A percentile compares a stretch with the other conserved stretches of the same genome.
Conservation (phyloP, 2,329 filamentous ascomycete genomes). For the Sodiomyces alkalinus region DNA sequence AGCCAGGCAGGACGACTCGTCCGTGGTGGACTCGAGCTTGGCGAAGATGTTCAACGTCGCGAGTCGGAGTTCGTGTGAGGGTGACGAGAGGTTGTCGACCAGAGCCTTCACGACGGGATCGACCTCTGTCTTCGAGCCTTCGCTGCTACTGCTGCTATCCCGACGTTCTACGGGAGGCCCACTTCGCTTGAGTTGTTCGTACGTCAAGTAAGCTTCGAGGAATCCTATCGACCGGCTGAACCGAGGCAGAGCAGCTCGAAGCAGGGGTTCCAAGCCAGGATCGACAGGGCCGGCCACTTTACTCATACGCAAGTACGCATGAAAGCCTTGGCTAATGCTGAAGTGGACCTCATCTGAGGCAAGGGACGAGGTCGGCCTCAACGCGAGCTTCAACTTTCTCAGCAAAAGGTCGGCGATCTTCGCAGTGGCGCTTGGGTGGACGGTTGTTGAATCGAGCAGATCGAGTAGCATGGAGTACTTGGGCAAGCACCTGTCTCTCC, state of each 20-base stretch:
- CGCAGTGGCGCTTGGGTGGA: constrained; percentile 51
- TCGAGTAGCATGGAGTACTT: constrained; percentile 54
- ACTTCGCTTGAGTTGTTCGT: constrained; percentile 24
- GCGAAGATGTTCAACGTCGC: constrained; percentile 59
- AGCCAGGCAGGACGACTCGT: constrained; percentile 34
- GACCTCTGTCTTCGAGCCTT: constrained; percentile 28
- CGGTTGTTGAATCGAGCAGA: constrained; percentile 43
- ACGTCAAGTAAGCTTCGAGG: constrained; percentile 45
- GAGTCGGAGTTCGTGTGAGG: constrained; percentile 60
- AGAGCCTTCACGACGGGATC: constrained; percentile 50
- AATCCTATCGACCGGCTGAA: constrained; percentile 54
- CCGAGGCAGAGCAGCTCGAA: constrained; percentile 49
- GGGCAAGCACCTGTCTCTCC: constrained; percentile 47
- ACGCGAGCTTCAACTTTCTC: constrained; percentile 48
- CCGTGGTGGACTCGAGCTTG: constrained; percentile 35
- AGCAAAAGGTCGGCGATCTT: constrained; percentile 51
- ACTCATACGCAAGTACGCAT: constrained; percentile 53
- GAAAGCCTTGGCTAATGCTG: constrained; percentile 60
- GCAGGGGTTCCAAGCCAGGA: constrained; percentile 43
- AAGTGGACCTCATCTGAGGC: constrained; percentile 53
- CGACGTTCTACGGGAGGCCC: constrained; percentile 4
- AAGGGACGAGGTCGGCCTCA: constrained; percentile 43
- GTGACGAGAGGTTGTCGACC: constrained; percentile 57
- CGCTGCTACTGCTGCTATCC: constrained; percentile 24
- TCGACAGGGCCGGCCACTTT: constrained; percentile 43